phyloP scores from a whole-genome alignment of 768 basidiomycete genomes.

The Suillus weaverae region DNA sequence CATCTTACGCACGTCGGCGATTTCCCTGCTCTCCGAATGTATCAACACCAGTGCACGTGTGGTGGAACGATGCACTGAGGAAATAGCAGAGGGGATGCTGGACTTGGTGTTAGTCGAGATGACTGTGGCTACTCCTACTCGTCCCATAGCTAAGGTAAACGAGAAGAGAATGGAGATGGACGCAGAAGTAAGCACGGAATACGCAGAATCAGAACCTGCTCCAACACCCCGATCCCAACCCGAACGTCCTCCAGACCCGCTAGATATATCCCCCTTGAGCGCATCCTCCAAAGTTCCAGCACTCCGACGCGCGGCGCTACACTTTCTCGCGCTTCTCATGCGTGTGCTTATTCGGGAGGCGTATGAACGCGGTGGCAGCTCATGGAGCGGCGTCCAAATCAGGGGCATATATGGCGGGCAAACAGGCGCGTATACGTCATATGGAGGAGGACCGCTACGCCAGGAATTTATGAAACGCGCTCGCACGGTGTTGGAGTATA shows the following conservation, averaged over 20 bases:
- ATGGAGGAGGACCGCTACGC: slow-evolving; percentile 8
- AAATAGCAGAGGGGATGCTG: slow-evolving; percentile 66
- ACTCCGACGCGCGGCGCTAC: slow-evolving; percentile 82
- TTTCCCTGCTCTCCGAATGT: slow-evolving; percentile 74
- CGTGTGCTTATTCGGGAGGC: slow-evolving; percentile 53
- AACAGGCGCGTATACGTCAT: not conserved
- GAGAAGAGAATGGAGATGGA: slow-evolving; percentile 10
- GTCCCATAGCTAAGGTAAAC: slow-evolving; percentile 18
- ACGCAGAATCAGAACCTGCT: slow-evolving; percentile 60
- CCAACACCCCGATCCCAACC: slow-evolving; percentile 21
- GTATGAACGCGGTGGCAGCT: slow-evolving; percentile 37
- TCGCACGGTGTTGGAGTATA: slow-evolving; percentile 63
- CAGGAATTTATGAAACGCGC: slow-evolving; percentile 48
- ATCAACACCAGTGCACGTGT: slow-evolving; percentile 63
- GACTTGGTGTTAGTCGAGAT: slow-evolving; percentile 76
- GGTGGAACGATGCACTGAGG: slow-evolving; percentile 58
- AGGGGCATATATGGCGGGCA: slow-evolving; percentile 4
- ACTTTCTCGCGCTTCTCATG: slow-evolving; percentile 74
- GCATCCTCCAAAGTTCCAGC: slow-evolving; percentile 68
- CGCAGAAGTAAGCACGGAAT: slow-evolving; percentile 16
- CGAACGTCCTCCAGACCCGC: not conserved
- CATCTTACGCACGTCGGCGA: slow-evolving; percentile 64
- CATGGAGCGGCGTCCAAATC: slow-evolving; percentile 16
- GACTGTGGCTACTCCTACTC: slow-evolving; percentile 19
- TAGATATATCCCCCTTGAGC: not conserved